Percentiles rank a stretch among this genome's conserved stretches.
Conservation (phyloP, 1,284 basidiomycete species). For the Phylloboletellus chloephorus region DNA sequence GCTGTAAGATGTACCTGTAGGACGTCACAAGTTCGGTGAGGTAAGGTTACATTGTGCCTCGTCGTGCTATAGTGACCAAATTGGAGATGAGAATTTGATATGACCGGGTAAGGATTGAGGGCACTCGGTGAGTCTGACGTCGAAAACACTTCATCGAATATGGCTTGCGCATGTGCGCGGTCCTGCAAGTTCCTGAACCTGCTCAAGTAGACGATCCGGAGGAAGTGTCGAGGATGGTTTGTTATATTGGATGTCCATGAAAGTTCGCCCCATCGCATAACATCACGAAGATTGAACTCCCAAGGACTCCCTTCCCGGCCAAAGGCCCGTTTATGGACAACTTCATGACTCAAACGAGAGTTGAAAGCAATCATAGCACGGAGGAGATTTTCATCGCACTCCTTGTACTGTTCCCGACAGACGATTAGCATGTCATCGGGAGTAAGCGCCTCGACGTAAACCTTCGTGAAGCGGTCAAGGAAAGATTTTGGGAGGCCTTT, state of each 20-base stretch:
- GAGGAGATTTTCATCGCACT: conserved; percentile 50
- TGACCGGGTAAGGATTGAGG: conserved; percentile 27
- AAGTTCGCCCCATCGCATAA: conserved; percentile 86
- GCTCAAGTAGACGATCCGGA: conserved; percentile 75
- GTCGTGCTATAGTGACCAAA: conserved; percentile 62
- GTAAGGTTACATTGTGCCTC: conserved; percentile 43
- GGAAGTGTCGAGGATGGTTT: conserved; percentile 42
- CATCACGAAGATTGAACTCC: conserved; percentile 98
- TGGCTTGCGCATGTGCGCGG: conserved; percentile 48
- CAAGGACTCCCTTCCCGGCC: conserved; percentile 87
- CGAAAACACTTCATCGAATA: conserved; percentile 65
- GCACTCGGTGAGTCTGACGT: conserved; percentile 19
- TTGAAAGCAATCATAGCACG: conserved; percentile 86
- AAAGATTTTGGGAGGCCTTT: conserved; percentile 98
- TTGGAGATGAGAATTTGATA: conserved; percentile 59
- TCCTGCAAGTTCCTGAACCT: conserved; percentile 80
- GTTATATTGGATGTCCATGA: conserved; percentile 36
- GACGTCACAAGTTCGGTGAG: conserved; percentile 43
- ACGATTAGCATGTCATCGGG: conserved; percentile 77
- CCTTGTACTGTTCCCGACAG: conserved; percentile 72
- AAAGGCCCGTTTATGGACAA: conserved; percentile 64
- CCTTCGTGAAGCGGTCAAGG: conserved; percentile 96
- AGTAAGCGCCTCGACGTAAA: conserved; percentile 87
- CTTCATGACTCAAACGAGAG: conserved; percentile 63
- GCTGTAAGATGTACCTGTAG: conserved; percentile 63